phyloP scores from a whole-genome alignment of 208 protist species.

The Trypanosoma grayi region DNA sequence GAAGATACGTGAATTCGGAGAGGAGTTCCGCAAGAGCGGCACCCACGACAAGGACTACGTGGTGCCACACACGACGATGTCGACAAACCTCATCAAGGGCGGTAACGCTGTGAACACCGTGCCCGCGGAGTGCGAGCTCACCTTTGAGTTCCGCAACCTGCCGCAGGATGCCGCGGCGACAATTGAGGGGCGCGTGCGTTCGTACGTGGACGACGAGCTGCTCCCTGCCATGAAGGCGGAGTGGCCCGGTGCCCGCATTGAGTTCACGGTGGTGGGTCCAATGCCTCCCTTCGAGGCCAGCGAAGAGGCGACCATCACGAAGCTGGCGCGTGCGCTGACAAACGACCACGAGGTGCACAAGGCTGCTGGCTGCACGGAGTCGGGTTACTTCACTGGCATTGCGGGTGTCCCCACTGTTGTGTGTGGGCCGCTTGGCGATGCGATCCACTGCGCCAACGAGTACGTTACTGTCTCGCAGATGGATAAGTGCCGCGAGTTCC shows the following conservation, averaged over 20 bases:
- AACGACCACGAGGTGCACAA: conserved; percentile 36
- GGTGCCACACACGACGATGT: conserved; percentile 33
- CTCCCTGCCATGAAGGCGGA: conserved; percentile 42
- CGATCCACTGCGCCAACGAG: conserved; percentile 57
- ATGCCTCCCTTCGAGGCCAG: conserved; percentile 10
- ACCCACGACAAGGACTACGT: conserved; percentile 9
- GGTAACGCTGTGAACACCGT: conserved; percentile 52
- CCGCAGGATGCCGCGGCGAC: conserved; percentile 18
- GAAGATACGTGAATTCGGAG: conserved; percentile 43
- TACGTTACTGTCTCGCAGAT: conserved; percentile 53
- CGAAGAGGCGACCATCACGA: conserved; percentile 34
- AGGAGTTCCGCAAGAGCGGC: conserved; percentile 24
- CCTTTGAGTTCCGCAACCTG: conserved; percentile 48
- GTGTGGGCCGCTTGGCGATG: conserved; percentile 63
- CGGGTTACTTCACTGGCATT: conserved; percentile 39
- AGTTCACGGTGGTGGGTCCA: neutral
- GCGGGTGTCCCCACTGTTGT: conserved; percentile 58
- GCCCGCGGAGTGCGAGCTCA: conserved; percentile 33
- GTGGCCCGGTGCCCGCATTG: conserved; percentile 15
- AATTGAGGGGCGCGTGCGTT: conserved; percentile 33
- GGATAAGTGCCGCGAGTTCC: conserved; percentile 32
- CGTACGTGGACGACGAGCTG: conserved; percentile 31
- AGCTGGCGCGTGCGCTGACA: conserved; percentile 36
- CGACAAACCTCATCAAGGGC: conserved; percentile 49
- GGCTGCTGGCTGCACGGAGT: conserved; percentile 56